Evolutionary conservation across 208 protist genomes (phyloP).

Genomic region (Leishmania tropica): DNA sequence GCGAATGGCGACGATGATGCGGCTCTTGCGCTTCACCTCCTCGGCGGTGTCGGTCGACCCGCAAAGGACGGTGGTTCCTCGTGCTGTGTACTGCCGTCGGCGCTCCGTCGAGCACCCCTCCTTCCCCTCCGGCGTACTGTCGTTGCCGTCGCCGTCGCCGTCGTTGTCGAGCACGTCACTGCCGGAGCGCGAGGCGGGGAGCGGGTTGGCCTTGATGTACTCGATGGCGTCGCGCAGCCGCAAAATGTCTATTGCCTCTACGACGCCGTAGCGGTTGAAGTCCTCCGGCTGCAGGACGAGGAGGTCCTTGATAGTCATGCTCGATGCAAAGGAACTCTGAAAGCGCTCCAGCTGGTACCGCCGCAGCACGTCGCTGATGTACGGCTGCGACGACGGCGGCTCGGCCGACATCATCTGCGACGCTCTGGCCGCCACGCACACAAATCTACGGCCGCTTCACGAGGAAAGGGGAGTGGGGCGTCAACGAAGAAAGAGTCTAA

Average conservation of each 20-base stretch:
- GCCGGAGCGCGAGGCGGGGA: slow-evolving; percentile 34
- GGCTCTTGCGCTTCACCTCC: slow-evolving; percentile 62
- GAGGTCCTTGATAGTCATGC: slow-evolving; percentile 35
- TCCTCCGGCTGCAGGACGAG: slow-evolving; percentile 33
- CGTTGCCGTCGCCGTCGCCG: slow-evolving; percentile 4
- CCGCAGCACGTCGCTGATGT: slow-evolving; percentile 29
- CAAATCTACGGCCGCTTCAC: no score
- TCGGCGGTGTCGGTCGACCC: slow-evolving; percentile 24
- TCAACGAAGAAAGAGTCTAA: not conserved
- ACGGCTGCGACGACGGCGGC: slow-evolving; percentile 16
- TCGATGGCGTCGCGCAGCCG: slow-evolving; percentile 47
- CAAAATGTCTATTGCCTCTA: slow-evolving; percentile 37
- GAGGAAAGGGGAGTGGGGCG: not conserved
- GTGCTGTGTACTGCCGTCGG: slow-evolving; percentile 47
- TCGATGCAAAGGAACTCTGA: slow-evolving; percentile 17
- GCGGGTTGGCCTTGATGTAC: slow-evolving; percentile 27
- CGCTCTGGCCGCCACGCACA: no score
- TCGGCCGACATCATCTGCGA: not conserved
- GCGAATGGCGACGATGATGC: slow-evolving; percentile 87
- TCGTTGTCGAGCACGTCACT: slow-evolving; percentile 42
- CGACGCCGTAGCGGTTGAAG: slow-evolving; percentile 39
- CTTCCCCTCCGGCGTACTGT: slow-evolving; percentile 20
- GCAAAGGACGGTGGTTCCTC: slow-evolving; percentile 66
- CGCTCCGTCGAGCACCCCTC: slow-evolving; percentile 23
- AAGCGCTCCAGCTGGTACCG: slow-evolving; percentile 33